A percentile compares a stretch with the other conserved stretches of the same genome.
phyloP scores from a whole-genome alignment of 768 basidiomycete species.

The Pleurotus djamor region DNA sequence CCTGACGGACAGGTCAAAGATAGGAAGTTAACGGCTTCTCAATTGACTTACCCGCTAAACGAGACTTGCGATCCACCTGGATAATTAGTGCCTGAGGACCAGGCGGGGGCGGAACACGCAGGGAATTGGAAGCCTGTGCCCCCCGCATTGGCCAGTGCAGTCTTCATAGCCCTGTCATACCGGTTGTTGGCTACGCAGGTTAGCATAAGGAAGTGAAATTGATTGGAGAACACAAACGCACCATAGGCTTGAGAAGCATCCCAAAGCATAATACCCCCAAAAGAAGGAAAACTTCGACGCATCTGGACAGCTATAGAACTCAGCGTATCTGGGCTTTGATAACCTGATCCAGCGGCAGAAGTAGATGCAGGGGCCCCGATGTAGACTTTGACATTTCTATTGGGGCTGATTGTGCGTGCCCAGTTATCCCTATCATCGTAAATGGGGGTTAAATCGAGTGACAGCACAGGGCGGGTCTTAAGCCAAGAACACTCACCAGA shows the following conservation, averaged over 20 bases:
- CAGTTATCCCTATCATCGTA: constrained; percentile 51
- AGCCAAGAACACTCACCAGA: constrained; percentile 36
- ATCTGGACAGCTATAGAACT: constrained; percentile 45
- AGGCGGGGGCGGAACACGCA: constrained; percentile 56
- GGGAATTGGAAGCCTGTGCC: constrained; percentile 71
- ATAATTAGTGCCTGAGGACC: constrained; percentile 46
- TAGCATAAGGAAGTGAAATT: not conserved
- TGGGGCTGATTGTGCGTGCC: constrained; percentile 57
- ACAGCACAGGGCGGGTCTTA: not conserved
- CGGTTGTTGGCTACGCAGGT: constrained; percentile 46
- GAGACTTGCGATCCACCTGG: constrained; percentile 49
- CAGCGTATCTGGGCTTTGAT: constrained; percentile 46
- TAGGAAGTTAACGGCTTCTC: constrained; percentile 1
- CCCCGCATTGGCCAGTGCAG: constrained; percentile 54
- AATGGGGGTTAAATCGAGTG: not conserved
- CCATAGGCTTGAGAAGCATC: constrained; percentile 47
- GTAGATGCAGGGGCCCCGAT: constrained; percentile 63
- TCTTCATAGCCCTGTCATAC: constrained; percentile 61
- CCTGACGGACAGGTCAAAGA: constrained; percentile 22
- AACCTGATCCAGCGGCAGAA: constrained; percentile 58
- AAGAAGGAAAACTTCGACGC: constrained; percentile 58
- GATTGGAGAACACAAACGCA: constrained; percentile 8
- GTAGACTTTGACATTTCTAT: constrained; percentile 61
- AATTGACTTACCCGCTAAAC: constrained; percentile 42
- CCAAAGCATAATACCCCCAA: constrained; percentile 64